Evolutionary conservation across 2,329 filamentous ascomycete genomes (phyloP).

Genomic region (Talaromyces sp.): DNA sequence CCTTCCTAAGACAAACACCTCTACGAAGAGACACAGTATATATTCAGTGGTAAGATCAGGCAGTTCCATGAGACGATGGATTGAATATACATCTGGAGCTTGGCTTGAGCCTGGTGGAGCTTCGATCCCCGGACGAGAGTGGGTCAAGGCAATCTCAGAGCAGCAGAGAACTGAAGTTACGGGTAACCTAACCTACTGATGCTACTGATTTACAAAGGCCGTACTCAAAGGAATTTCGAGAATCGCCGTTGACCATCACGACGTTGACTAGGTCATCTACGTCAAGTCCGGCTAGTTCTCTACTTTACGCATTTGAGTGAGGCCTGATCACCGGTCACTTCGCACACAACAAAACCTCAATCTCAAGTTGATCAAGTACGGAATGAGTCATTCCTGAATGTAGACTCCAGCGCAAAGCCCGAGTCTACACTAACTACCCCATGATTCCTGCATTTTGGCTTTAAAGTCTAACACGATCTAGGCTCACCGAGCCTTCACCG

Average conservation of each 20-base stretch:
- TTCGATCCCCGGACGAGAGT: not conserved
- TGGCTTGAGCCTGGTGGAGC: not conserved
- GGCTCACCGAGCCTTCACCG: not conserved
- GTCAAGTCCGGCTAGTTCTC: not conserved
- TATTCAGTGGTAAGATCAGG: too few species aligned
- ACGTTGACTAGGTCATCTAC: not conserved
- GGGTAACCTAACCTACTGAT: not conserved
- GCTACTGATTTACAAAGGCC: not conserved
- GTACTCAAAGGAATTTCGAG: not conserved
- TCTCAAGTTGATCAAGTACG: not conserved
- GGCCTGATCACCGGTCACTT: not conserved
- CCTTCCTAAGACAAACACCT: not conserved
- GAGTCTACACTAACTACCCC: not conserved
- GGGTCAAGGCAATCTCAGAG: not conserved
- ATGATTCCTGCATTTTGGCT: not conserved
- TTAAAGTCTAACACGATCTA: not conserved
- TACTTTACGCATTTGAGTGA: not conserved
- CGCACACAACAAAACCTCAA: not conserved
- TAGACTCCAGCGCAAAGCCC: not conserved
- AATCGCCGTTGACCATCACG: not conserved
- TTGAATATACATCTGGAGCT: too few species aligned
- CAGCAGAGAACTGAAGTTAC: not conserved
- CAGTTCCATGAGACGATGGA: too few species aligned
- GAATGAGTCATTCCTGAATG: not conserved
- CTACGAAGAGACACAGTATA: not conserved